Base-by-base conservation (phyloP, 1,284 basidiomycete species). In the Sporisorium exsertum region DNA sequence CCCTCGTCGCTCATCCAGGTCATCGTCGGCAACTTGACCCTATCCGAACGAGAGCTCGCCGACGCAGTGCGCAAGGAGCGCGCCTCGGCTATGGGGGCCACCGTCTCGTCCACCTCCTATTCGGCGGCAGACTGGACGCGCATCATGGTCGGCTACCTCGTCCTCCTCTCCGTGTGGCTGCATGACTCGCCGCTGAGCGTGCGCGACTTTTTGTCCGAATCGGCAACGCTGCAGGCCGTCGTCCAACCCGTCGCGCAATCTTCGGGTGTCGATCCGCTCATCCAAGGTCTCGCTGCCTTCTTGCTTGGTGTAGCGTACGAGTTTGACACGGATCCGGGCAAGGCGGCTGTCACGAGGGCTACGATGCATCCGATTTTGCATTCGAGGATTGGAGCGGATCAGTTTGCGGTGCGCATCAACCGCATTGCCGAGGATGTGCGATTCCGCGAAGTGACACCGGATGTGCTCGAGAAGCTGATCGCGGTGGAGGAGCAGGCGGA, bases 201-300 rank as follows among this genome's bases (percentile, higher is more conserved):
- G 50, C 89, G 91, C 61, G 95, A 94, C 84, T 95, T 98, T 83
- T 87, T 99, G 65, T 92, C 93, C 58, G 90, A 90, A 81, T 92
- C 93, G 12, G 93, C 94, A 15, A 95, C 95, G 55, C 86, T 99
- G 59, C 93, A 94, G 64, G 81, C 81, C 12, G 66, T 85, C 1
- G 94, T 97, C 22, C 95, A 97, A 85, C 94, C 94, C 1, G 93
- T 97, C 72, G 95, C 95, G 58, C 94, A 96, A 86, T 91, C 91
- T 0, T 91, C 91, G 5, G 94, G 95, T 52, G 79, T 81, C n/a
- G 95, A 98, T 82, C 90, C 91, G 4, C 87, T 97, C 24, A 91
- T 98, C 3, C 95, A 96, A 67, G 94, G 94, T 1, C 88, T 99
- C 6, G 94, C 94, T 61, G 92, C 94, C 0, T 96, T 97, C 88